A percentile compares a stretch with the other conserved stretches of the same genome.
These are phyloP conservation scores for Spatholobus suberectus DNA, from an alignment of 306 rosid species.

Conservation along the genomic window DNA sequence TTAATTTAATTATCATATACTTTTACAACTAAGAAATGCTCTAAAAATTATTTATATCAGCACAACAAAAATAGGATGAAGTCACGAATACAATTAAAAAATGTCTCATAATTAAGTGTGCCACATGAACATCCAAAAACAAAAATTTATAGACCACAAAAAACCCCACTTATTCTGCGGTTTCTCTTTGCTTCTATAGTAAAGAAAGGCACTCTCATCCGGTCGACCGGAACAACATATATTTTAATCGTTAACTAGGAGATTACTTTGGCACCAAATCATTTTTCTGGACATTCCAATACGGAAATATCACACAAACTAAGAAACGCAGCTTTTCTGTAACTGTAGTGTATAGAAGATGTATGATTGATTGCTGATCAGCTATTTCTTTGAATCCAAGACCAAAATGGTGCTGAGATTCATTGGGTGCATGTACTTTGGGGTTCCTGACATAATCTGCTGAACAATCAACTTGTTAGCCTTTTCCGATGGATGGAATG, in stretches of 20 bases:
- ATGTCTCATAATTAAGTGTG: not conserved
- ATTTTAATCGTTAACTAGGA: not conserved
- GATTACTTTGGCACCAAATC: too few relatives aligned
- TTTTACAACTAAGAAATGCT: not conserved
- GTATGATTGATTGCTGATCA: not conserved
- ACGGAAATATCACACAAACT: not conserved
- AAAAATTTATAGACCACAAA: not conserved
- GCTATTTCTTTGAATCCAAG: conserved; percentile 41
- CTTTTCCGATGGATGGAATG: conserved; percentile 65
- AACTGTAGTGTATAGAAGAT: not conserved
- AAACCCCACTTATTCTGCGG: not conserved
- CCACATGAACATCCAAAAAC: not conserved
- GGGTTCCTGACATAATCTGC: conserved; percentile 49
- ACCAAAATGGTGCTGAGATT: conserved; percentile 62
- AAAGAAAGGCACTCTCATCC: not conserved
- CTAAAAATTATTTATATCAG: too few relatives aligned
- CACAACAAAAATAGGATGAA: not conserved
- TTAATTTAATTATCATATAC: not conserved
- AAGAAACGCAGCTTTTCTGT: not conserved
- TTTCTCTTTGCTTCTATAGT: not conserved
- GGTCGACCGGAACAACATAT: not conserved
- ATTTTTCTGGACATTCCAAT: not conserved
- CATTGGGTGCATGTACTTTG: conserved; percentile 56
- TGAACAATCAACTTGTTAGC: conserved; percentile 55
- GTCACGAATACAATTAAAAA: not conserved